Conservation (phyloP, 352 stramenopile species). For the Pythium dissotocum region DNA sequence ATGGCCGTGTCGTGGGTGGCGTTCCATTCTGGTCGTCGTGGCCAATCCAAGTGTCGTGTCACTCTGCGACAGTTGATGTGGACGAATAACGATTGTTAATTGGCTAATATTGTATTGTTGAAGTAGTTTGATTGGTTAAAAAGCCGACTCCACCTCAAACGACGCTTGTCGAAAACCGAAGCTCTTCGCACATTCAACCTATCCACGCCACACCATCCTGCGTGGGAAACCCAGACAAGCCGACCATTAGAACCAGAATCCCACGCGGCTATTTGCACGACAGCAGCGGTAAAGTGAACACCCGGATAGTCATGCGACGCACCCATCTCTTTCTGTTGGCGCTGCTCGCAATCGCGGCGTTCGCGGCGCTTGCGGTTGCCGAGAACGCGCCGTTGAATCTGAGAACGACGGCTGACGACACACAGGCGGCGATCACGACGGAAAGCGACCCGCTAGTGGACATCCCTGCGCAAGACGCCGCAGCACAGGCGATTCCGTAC, state of each 20-base stretch:
- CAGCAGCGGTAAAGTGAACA: neutral
- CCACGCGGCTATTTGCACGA: neutral
- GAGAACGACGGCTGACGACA: neutral
- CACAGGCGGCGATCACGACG: neutral
- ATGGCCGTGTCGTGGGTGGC: neutral
- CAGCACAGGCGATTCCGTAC: conserved; percentile 34
- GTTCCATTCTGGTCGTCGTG: neutral
- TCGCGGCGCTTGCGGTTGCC: neutral
- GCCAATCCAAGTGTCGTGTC: conserved; percentile 16
- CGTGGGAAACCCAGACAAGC: neutral
- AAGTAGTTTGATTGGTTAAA: conserved; percentile 16
- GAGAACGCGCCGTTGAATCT: conserved; percentile 14
- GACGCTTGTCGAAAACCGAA: conserved; percentile 5
- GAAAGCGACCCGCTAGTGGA: conserved; percentile 1
- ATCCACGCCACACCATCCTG: neutral
- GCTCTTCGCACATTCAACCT: conserved; percentile 15
- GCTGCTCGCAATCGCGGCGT: neutral
- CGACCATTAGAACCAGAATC: conserved; percentile 5
- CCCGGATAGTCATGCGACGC: neutral
- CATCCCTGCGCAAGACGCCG: conserved; percentile 19
- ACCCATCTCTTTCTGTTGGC: neutral
- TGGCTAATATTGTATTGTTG: conserved; percentile 15
- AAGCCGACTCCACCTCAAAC: neutral
- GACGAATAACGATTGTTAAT: conserved; percentile 12
- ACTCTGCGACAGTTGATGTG: conserved; percentile 23